Conservation (phyloP, 345 rosid species). For the Crucihimalaya himalaica region DNA sequence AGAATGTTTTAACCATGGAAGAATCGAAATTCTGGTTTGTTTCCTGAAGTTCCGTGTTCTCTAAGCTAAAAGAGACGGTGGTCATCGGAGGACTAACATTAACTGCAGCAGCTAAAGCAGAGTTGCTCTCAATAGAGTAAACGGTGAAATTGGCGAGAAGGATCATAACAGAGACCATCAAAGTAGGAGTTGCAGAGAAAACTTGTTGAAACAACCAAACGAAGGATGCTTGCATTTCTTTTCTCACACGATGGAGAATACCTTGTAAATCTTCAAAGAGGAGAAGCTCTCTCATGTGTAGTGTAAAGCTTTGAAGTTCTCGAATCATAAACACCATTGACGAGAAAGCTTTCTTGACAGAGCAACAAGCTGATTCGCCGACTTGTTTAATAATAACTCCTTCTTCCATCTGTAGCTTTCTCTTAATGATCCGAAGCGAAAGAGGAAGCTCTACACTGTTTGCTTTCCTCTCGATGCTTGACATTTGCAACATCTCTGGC, state of each 20-base stretch:
- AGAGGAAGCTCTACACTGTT: conserved; percentile 84
- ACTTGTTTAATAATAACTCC: conserved; percentile 60
- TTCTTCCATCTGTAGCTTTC: conserved; percentile 76
- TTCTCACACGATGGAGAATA: conserved; percentile 65
- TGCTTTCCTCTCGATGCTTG: conserved; percentile 79
- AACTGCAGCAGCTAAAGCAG: conserved; percentile 57
- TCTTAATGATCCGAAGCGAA: conserved; percentile 77
- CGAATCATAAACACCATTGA: conserved; percentile 94
- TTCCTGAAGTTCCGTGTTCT: conserved; percentile 37
- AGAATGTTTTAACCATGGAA: conserved; percentile 49
- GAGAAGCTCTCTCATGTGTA: conserved; percentile 78
- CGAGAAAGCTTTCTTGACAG: conserved; percentile 82
- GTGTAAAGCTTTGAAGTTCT: conserved; percentile 71
- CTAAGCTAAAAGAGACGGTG: conserved; percentile 22
- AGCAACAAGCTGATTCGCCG: conserved; percentile 70
- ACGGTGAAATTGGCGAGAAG: conserved; percentile 85
- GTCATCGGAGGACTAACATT: conserved; percentile 34
- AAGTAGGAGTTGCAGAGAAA: conserved; percentile 87
- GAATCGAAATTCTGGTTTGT: conserved; percentile 48
- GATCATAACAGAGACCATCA: conserved; percentile 95
- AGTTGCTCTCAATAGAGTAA: conserved; percentile 63
- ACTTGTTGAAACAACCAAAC: conserved; percentile 97
- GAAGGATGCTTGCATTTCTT: conserved; percentile 83
- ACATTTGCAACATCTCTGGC: conserved; percentile 49
- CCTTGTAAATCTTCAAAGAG: conserved; percentile 74